Conservation (phyloP, 164 flowering plant genomes). For the Dillenia suffruticosa region DNA sequence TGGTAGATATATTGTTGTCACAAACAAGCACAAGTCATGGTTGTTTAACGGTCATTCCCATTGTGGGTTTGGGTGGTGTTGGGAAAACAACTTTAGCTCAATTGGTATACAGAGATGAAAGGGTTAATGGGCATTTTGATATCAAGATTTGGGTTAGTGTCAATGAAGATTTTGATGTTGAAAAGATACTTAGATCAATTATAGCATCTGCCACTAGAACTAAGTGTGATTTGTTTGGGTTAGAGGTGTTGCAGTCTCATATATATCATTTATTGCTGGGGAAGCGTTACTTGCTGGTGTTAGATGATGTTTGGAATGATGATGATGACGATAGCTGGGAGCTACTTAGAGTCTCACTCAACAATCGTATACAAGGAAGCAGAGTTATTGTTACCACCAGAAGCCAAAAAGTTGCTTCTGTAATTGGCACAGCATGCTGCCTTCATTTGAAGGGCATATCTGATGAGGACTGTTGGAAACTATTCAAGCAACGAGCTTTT, state of each 20-base stretch:
- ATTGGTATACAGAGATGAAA: constrained; percentile 10
- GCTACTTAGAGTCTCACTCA: background rate
- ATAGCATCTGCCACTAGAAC: constrained; percentile 1
- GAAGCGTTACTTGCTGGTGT: constrained; percentile 10
- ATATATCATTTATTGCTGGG: background rate
- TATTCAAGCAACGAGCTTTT: constrained; percentile 10
- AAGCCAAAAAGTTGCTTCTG: constrained; percentile 2
- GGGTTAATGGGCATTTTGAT: background rate
- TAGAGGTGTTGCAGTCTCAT: background rate
- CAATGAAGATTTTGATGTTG: constrained; percentile 5
- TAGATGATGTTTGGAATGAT: constrained; percentile 18
- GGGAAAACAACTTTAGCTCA: constrained; percentile 21
- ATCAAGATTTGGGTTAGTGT: constrained; percentile 14
- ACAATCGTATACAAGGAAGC: constrained; percentile 10
- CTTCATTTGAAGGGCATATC: constrained; percentile 5
- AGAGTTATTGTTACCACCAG: constrained; percentile 14
- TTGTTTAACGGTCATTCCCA: constrained; percentile 9
- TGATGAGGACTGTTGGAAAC: constrained; percentile 14
- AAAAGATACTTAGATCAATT: constrained; percentile 3
- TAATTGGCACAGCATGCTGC: background rate
- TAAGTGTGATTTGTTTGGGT: background rate
- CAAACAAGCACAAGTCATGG: background rate
- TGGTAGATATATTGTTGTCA: background rate
- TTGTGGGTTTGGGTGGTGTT: constrained; percentile 15
- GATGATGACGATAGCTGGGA: constrained; percentile 10